Percentiles rank a stretch among this genome's conserved stretches.
Conservation (phyloP, 441 rosid species). For the Isatis lusitanica region DNA sequence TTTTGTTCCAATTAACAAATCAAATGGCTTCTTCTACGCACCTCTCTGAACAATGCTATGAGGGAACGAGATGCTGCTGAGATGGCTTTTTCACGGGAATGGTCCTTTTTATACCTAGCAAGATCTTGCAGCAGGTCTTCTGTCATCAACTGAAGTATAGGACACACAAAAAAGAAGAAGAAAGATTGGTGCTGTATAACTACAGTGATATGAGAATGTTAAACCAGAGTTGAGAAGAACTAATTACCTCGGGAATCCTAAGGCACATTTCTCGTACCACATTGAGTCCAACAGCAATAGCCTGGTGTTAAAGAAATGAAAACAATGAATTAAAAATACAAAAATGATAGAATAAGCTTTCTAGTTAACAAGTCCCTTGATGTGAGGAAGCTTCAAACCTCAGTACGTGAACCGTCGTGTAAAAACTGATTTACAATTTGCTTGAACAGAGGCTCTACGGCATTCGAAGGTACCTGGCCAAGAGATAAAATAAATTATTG, state of each 20-base stretch:
- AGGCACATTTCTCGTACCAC: conserved; percentile 89
- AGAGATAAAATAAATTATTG: neutral
- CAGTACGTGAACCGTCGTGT: conserved; percentile 86
- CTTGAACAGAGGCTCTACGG: conserved; percentile 85
- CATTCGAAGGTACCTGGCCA: conserved; percentile 90
- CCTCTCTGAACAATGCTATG: conserved; percentile 91
- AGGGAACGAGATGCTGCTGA: conserved; percentile 87
- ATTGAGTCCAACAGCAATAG: conserved; percentile 89
- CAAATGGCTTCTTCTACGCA: conserved; percentile 25
- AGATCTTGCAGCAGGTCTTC: conserved; percentile 97
- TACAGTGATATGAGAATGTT: neutral
- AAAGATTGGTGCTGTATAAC: neutral
- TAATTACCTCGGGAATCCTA: conserved; percentile 82
- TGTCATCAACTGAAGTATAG: conserved; percentile 75
- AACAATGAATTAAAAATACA: neutral
- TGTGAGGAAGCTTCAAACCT: conserved; percentile 47
- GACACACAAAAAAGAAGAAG: neutral
- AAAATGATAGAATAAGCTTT: neutral
- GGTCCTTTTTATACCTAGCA: conserved; percentile 69
- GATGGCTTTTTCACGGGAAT: conserved; percentile 72
- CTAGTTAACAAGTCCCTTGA: neutral
- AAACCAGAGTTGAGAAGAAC: conserved; percentile 1
- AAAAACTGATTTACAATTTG: conserved; percentile 95
- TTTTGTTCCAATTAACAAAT: neutral
- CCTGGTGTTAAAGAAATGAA: conserved; percentile 48